Base-by-base conservation (phyloP, 192 early-diverging fungal genomes). In the Dissophora ornata region DNA sequence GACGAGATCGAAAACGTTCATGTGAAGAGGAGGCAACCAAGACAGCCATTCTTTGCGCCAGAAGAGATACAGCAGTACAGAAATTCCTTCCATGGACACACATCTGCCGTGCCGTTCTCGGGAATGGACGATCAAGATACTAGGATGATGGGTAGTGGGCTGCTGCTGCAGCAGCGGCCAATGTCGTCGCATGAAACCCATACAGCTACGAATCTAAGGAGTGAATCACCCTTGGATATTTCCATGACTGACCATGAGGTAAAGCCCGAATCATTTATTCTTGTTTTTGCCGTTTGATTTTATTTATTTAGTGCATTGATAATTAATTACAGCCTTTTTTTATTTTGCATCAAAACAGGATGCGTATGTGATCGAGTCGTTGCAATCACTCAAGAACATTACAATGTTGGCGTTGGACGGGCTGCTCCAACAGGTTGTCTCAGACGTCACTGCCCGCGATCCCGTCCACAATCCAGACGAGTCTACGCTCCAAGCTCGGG, bases 301-400 rank as follows among this genome's bases (percentile, higher is more conserved):
- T n/a, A n/a, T n/a, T n/a, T n/a, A n/a, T n/a, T n/a, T n/a, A n/a
- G n/a, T n/a, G n/a, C n/a, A n/a, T n/a, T n/a, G n/a, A n/a, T n/a
- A n/a, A n/a, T n/a, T n/a, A n/a, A n/a, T n/a, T n/a, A n/a, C n/a
- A n/a, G n/a, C 46, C 13, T 58, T 30, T 53, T 33, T 53, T 26
- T 21, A 2, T 8, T 50, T 25, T 29, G 13, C 16, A 50, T 25
- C 50, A 22, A 33, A 40, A 16, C 26, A 82, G 74, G 65, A 82
- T 70, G n/a, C n/a, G n/a, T n/a, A n/a, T n/a, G 83, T 87, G 4
- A 66, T 79, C 15, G 62, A 84, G 28, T 86, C 86, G 2, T 55
- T 88, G 22, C 63, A 77, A 32, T 82, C 83, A 8, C 79, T 85
- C 47, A 88, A 86, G 62, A 57, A 85, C 33, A 58, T 83, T n/a